These are phyloP conservation scores for Volutella citrinella DNA, from an alignment of 2,329 filamentous ascomycete species.

Conservation along the genomic window DNA sequence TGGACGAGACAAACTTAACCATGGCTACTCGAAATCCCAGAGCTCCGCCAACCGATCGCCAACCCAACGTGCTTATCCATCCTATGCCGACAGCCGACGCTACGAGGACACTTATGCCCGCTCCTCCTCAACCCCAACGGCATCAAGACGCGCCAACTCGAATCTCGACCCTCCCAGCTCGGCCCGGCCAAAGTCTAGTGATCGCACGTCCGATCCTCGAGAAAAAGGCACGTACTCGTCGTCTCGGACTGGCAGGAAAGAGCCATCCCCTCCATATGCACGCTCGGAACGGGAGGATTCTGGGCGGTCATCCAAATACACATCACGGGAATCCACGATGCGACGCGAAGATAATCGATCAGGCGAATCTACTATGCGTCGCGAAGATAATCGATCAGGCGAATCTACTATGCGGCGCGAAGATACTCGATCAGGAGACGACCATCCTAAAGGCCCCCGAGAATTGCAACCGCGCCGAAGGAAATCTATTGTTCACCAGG, in stretches of 20 bases:
- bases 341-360: neutral
- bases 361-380: slow-evolving; percentile 14
- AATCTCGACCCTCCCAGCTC: slow-evolving; percentile 25
- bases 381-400: slow-evolving; percentile 3
- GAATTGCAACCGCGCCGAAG: slow-evolving; percentile 28
- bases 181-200: slow-evolving; percentile 30
- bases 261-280: slow-evolving; percentile 27
- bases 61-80: slow-evolving; percentile 29
- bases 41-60: slow-evolving; percentile 20
- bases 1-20: slow-evolving; percentile 43
- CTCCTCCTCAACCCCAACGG: slow-evolving; percentile 25
- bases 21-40: slow-evolving; percentile 23
- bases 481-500: slow-evolving; percentile 35
- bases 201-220: slow-evolving; percentile 27
- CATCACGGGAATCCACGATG: slow-evolving; percentile 24
- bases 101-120: slow-evolving; percentile 21
- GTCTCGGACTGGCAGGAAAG: slow-evolving; percentile 27
- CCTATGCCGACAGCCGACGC: slow-evolving; percentile 25
- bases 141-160: slow-evolving; percentile 24
- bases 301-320: slow-evolving; percentile 14
- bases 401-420: slow-evolving; percentile 4
- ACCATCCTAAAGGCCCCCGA: slow-evolving; percentile 29
- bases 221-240: slow-evolving; percentile 24
- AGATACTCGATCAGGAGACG: slow-evolving; percentile 38
- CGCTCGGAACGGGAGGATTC: slow-evolving; percentile 20